A percentile compares a stretch with the other conserved stretches of the same genome.
These are phyloP conservation scores for Podila epicladia DNA, from an alignment of 192 early-diverging fungal genomes.

Conservation along the genomic window DNA sequence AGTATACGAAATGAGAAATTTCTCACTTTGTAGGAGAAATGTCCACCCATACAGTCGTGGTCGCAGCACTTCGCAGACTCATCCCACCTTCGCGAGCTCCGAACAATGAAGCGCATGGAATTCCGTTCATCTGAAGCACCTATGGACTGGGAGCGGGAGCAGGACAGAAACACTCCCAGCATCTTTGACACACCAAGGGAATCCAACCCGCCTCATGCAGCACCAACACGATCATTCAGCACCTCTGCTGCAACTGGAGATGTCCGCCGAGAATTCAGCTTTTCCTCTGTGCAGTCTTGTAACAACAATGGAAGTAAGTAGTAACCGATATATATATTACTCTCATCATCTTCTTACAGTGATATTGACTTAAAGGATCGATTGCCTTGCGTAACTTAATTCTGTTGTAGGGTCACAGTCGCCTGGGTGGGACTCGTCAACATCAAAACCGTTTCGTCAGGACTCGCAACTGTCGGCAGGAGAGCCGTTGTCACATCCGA, in stretches of 20 bases:
- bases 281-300: slow-evolving; percentile 14
- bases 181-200: slow-evolving; percentile 23
- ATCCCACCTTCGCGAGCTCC: background rate
- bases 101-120: slow-evolving; percentile 33
- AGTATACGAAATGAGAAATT: too few species aligned
- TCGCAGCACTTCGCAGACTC: background rate
- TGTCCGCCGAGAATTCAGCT: slow-evolving; percentile 18
- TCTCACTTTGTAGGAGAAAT: too few species aligned
- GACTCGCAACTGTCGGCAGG: slow-evolving; percentile 22
- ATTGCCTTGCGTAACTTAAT: background rate
- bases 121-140: slow-evolving; percentile 41
- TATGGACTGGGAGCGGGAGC: slow-evolving; percentile 49
- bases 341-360: too few species aligned
- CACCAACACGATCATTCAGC: background rate
- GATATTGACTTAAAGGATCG: too few species aligned
- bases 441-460: slow-evolving; percentile 19
- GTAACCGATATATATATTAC: too few species aligned
- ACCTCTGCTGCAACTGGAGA: background rate
- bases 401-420: background rate
- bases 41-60: too few species aligned
- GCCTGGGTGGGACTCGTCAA: background rate
- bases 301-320: background rate
- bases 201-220: background rate
- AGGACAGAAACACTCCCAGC: slow-evolving; percentile 30
- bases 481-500: background rate